phyloP scores from a whole-genome alignment of 1,284 basidiomycete genomes.

The Malassezia japonica region DNA sequence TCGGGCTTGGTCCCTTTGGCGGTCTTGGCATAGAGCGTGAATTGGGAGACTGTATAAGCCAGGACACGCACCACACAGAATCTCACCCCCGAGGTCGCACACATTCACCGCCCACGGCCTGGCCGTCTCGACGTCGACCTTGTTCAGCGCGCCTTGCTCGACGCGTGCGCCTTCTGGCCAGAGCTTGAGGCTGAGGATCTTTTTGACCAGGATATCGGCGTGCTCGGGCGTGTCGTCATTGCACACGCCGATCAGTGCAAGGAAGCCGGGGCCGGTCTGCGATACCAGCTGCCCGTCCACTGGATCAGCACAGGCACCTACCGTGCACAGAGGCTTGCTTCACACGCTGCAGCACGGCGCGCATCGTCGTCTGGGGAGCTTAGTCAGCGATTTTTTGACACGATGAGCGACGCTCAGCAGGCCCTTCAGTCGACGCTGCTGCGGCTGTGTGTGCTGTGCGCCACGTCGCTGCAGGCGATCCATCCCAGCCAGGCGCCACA shows the following conservation, averaged over 20 bases:
- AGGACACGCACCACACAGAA: slow-evolving; percentile 28
- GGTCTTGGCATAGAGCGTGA: slow-evolving; percentile 39
- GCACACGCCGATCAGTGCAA: slow-evolving; percentile 39
- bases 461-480: slow-evolving; percentile 32
- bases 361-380: slow-evolving; percentile 18
- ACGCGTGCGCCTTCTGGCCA: slow-evolving; percentile 30
- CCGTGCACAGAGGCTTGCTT: slow-evolving; percentile 42
- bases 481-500: slow-evolving; percentile 15
- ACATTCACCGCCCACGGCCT: slow-evolving; percentile 38
- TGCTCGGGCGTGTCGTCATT: slow-evolving; percentile 34
- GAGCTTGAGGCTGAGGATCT: slow-evolving; percentile 34
- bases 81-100: slow-evolving; percentile 34
- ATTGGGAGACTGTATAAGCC: slow-evolving; percentile 32
- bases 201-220: slow-evolving; percentile 25
- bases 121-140: slow-evolving; percentile 24
- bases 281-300: slow-evolving; percentile 39
- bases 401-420: not conserved
- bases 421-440: slow-evolving; percentile 33
- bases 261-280: slow-evolving; percentile 39
- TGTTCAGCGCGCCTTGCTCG: not conserved
- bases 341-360: slow-evolving; percentile 43
- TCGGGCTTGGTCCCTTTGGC: slow-evolving; percentile 45
- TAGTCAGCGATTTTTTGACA: slow-evolving; percentile 5
- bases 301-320: slow-evolving; percentile 16
- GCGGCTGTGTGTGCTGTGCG: slow-evolving; percentile 36